Base-by-base conservation (phyloP, 2,329 filamentous ascomycete species). In the Cyanodermella asteris region DNA sequence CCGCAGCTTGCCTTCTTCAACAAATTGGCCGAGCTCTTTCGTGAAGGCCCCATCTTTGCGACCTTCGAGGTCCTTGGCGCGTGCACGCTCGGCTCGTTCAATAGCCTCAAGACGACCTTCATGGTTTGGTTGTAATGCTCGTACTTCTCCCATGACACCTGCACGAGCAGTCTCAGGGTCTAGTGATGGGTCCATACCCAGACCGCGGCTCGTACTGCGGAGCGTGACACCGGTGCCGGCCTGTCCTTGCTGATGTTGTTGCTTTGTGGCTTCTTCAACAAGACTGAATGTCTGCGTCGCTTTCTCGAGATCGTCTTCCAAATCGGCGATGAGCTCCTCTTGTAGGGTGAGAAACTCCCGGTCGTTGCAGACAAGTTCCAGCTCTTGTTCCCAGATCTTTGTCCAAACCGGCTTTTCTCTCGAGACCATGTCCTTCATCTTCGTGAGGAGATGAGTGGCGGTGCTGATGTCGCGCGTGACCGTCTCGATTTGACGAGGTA, bases 351-450 rank as follows among this genome's bases (percentile, higher is more conserved):
- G 65, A 48, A 93, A 72, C 43, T 94, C 84, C 36, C 82, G 71
- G 42, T 93, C 87, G 45, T 91, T 81, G 51, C 87, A 94, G 3
- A 97, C 84, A 26, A 84, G 72, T 47, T 94, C 80, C 22, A 97
- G 59, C 47, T 94, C 82, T 51, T 90, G 82, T 62, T 94, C 84
- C 87, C 87, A 97, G 35, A 94, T 91, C 64, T 93, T 93, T 27
- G 81, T 93, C 84, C 87, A 97, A 29, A 93, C 60, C 0, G 87
- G 87, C 49, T 91, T 91, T 61, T 97, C 87, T 23, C 68, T 66
- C 38, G 71, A 72, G 53, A 97, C 65, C 55, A 76, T 91, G 10
- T 91, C 82, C 44, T 91, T 77, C 63, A 97, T 73, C 52, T 77
- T 82, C 61, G 78, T 87, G 33, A 97, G 67, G 42, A 93, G 82